These are phyloP conservation scores for Arthroderma sp. DNA, from an alignment of 2,329 filamentous ascomycete species.

Conservation along the genomic window DNA sequence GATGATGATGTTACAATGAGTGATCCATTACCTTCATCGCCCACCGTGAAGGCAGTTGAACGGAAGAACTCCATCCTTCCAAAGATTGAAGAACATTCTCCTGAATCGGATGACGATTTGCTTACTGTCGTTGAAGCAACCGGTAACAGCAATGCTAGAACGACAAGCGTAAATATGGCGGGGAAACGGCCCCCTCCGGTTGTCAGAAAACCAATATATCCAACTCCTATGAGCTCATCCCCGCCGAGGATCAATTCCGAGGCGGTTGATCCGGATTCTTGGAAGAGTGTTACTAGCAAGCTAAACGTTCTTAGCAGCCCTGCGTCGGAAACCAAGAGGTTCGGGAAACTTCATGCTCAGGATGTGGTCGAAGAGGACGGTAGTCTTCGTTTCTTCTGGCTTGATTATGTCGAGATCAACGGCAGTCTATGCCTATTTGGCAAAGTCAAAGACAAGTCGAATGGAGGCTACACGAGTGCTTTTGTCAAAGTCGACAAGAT, in stretches of 20 bases:
- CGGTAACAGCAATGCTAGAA: constrained; percentile 48
- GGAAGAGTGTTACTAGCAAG: constrained; percentile 76
- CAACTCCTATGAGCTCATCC: constrained; percentile 64
- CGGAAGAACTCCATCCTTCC: constrained; percentile 49
- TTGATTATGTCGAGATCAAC: constrained; percentile 85
- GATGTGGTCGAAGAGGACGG: constrained; percentile 91
- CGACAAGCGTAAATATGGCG: constrained; percentile 68
- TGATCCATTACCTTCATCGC: constrained; percentile 76
- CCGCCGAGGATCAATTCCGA: constrained; percentile 49
- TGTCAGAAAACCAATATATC: constrained; percentile 53
- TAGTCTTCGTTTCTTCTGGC: constrained; percentile 89
- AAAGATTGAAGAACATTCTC: constrained; percentile 11
- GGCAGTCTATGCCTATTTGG: constrained; percentile 89
- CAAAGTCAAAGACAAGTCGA: constrained; percentile 84
- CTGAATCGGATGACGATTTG: constrained; percentile 57
- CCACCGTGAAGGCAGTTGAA: constrained; percentile 63
- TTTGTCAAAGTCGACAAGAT: constrained; percentile 96
- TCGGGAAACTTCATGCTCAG: constrained; percentile 70
- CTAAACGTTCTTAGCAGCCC: constrained; percentile 75
- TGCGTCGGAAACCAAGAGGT: constrained; percentile 43
- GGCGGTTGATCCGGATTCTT: constrained; percentile 64
- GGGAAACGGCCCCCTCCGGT: constrained; percentile 68
- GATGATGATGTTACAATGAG: constrained; percentile 75
- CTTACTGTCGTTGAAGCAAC: constrained; percentile 75
- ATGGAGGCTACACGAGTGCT: constrained; percentile 67